These are phyloP conservation scores for Lactarius psammicola DNA, from an alignment of 768 basidiomycete species.

Conservation along the genomic window DNA sequence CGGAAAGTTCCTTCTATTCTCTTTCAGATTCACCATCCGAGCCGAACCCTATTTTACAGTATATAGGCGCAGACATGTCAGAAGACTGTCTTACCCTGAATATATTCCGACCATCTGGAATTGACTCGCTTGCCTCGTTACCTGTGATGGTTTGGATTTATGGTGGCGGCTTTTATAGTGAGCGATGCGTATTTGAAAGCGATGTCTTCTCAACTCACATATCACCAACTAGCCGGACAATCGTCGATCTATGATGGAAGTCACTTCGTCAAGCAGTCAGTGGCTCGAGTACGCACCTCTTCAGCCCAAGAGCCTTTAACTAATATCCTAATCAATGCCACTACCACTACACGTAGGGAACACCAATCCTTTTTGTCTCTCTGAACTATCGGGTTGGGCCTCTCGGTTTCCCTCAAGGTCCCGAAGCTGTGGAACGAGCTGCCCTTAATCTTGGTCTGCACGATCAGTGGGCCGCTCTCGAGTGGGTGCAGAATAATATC, in stretches of 20 bases:
- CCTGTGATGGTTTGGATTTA: slow-evolving; percentile 49
- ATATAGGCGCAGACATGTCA: slow-evolving; percentile 29
- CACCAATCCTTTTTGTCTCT: slow-evolving; percentile 45
- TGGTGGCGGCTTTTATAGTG: slow-evolving; percentile 40
- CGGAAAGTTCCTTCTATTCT: slow-evolving; percentile 7
- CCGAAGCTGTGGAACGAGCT: slow-evolving; percentile 40
- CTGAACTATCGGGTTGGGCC: slow-evolving; percentile 52
- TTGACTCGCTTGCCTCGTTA: slow-evolving; percentile 31
- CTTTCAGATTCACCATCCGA: neutral
- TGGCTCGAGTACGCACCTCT: slow-evolving; percentile 20
- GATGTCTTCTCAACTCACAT: neutral
- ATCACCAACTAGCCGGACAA: slow-evolving; percentile 7
- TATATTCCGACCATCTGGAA: slow-evolving; percentile 42
- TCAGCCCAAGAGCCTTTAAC: neutral
- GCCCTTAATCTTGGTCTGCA: slow-evolving; percentile 47
- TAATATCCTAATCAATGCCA: neutral
- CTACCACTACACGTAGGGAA: slow-evolving; percentile 14
- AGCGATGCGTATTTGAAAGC: neutral
- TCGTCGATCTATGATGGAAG: slow-evolving; percentile 15
- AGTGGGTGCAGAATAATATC: slow-evolving; percentile 36
- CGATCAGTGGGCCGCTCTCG: slow-evolving; percentile 40
- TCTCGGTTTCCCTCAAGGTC: slow-evolving; percentile 48
- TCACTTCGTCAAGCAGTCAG: slow-evolving; percentile 17
- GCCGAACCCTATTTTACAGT: neutral
- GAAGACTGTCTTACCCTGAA: slow-evolving; percentile 54